Evolutionary conservation across 2,329 filamentous ascomycete genomes (phyloP), one percentile per base, ranked within the genome.

Genomic region (Clarireedia sp.): DNA sequence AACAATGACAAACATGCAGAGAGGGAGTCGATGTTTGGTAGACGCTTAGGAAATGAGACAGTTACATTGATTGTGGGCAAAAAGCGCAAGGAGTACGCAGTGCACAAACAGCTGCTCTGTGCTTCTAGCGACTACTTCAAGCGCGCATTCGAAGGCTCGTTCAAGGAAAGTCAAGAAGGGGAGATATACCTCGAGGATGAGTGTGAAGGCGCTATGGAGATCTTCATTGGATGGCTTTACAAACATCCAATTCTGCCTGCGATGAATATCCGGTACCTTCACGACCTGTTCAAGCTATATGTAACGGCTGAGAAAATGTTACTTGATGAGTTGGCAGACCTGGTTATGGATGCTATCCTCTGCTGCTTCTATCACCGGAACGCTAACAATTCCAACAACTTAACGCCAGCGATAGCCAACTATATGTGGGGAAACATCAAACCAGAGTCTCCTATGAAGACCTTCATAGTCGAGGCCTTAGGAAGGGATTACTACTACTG

Each of bases 221-320:
- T 58, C 0, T 60, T 60, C 12, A 10, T 61, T 16, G 33, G 60
- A 2, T 60, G 51, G 53, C 10, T 59, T 2, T 59, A 60, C 23
- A 50, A 23, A 12, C 8, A 7, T 5, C 29, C 5, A 1, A 19
- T 61, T 12, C 21, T 21, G 1, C 12, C 7, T 2, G 19, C 41
- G 9, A 2, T 6, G 2, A 33, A 16, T 3, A 16, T 47, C 9
- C 21, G 5, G 2, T 48, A 56, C 29, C 40, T 53, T 5, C 21
- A 53, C 17, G 36, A 51, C n/a, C 44, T 61, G 0, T 29, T 51
- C 14, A 53, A 55, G 23, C 46, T 59, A 5, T 58, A 58, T 17
- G 14, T 58, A 16, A 37, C 57, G n/a, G 46, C 47, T 1, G 54
- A 59, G 19, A 61, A 55, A 40, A 16, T 56, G 2, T 54, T 37